Evolutionary conservation across 371 early-diverging fungal genomes (phyloP).

Genomic region (Encephalitozoon intestinalis): DNA sequence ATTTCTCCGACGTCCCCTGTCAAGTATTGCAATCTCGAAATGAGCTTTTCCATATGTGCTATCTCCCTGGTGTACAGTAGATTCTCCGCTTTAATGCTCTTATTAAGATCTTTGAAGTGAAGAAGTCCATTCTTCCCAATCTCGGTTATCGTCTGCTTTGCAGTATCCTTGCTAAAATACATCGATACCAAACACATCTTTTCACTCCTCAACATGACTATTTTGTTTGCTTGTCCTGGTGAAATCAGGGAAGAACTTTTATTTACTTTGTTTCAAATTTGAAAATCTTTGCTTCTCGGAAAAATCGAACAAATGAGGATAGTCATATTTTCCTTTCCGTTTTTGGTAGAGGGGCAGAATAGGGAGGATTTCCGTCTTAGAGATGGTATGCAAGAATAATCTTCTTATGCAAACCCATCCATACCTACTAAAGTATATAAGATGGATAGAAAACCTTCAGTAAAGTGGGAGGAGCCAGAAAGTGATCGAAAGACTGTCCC

Average conservation of each 20-base stretch:
- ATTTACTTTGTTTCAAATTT: conserved; percentile 19
- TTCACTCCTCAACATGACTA: conserved; percentile 58
- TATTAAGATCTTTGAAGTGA: conserved; percentile 47
- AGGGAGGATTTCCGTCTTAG: not conserved
- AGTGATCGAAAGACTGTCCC: not conserved
- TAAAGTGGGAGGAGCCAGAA: not conserved
- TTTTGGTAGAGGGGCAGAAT: not conserved
- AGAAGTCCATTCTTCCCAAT: conserved; percentile 51
- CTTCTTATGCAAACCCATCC: not conserved
- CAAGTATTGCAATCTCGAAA: conserved; percentile 39
- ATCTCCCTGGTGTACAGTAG: conserved; percentile 40
- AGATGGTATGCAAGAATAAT: not conserved
- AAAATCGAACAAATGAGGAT: not conserved
- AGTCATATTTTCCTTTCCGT: not conserved
- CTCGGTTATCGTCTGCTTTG: conserved; percentile 47
- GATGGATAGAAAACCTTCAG: not conserved
- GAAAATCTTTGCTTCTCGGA: not conserved
- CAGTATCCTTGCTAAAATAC: conserved; percentile 56
- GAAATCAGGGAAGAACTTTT: conserved; percentile 22
- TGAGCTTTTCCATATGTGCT: conserved; percentile 45
- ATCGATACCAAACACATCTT: conserved; percentile 49
- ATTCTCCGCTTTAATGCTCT: conserved; percentile 15
- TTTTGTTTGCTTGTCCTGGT: conserved; percentile 6
- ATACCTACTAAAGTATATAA: not conserved
- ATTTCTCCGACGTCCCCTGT: conserved; percentile 34